A percentile compares a stretch with the other conserved stretches of the same genome.
These are phyloP conservation scores for Pouteria glomerata DNA, from an alignment of 148 eudicot species.

Conservation along the genomic window DNA sequence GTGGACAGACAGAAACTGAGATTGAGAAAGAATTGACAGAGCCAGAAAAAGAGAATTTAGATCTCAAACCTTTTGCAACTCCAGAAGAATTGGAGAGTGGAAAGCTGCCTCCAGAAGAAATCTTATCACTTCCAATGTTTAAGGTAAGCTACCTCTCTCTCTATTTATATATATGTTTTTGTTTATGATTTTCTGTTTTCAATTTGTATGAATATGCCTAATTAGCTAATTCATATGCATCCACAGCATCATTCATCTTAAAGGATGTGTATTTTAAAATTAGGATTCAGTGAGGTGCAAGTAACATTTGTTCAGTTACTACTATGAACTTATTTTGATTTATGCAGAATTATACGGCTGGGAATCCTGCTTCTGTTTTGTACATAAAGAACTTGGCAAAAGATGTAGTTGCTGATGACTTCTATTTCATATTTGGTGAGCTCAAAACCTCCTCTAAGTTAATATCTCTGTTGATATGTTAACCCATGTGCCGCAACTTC, in stretches of 20 bases:
- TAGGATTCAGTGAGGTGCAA: background rate
- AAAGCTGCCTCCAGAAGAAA: constrained; percentile 90
- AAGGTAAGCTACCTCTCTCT: constrained; percentile 37
- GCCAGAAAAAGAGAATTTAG: constrained; percentile 23
- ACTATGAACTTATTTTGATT: background rate
- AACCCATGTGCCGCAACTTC: background rate
- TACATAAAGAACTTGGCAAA: constrained; percentile 94
- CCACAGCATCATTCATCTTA: background rate
- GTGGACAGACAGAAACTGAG: constrained; percentile 30
- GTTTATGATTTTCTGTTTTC: too few species aligned
- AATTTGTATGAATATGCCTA: background rate
- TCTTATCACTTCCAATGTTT: constrained; percentile 90
- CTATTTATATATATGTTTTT: too few species aligned
- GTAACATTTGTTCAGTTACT: background rate
- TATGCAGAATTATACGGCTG: constrained; percentile 80
- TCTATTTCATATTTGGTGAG: constrained; percentile 73
- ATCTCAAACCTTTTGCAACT: constrained; percentile 49
- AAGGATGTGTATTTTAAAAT: background rate
- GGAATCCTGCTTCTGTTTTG: constrained; percentile 67
- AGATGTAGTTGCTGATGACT: constrained; percentile 77
- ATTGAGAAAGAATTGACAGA: constrained; percentile 29
- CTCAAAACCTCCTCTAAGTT: background rate
- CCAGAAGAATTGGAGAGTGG: constrained; percentile 68
- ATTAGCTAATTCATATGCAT: constrained; percentile 1
- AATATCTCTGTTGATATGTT: background rate